Conservation (phyloP, 2,329 filamentous ascomycete species). For the Fusarium mundagurra region DNA sequence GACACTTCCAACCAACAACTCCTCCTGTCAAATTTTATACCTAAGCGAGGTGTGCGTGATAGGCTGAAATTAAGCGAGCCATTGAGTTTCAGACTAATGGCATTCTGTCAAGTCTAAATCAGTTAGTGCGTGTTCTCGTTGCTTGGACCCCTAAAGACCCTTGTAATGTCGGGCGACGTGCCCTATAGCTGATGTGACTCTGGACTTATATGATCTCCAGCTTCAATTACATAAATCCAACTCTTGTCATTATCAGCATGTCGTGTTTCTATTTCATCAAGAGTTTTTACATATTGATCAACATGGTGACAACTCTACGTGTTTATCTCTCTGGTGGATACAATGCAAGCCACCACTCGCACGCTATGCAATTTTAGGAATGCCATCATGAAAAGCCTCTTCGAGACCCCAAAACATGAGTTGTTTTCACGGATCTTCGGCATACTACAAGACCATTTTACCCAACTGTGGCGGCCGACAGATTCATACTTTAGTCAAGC, state of each 20-base stretch:
- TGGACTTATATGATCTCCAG: too few relatives aligned
- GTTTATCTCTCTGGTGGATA: too few relatives aligned
- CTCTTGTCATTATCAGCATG: too few relatives aligned
- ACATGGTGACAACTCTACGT: too few relatives aligned
- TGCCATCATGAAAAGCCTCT: neutral
- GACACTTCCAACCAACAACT: neutral
- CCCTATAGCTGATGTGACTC: too few relatives aligned
- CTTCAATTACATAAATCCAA: too few relatives aligned
- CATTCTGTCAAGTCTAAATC: neutral
- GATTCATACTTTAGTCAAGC: neutral
- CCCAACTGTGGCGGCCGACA: neutral
- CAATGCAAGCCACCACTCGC: neutral
- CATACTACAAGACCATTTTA: rapidly evolving
- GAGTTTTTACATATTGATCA: too few relatives aligned
- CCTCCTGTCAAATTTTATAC: neutral
- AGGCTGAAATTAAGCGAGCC: neutral
- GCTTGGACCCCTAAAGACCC: neutral
- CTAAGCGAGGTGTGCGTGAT: neutral
- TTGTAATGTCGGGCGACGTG: too few relatives aligned
- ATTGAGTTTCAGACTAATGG: neutral
- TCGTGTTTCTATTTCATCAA: too few relatives aligned
- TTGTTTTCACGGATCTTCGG: neutral
- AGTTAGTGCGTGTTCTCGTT: neutral
- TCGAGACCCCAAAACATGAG: neutral
- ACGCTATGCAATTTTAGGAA: neutral